Base-by-base conservation (phyloP, 805 yeast genomes). In the Wickerhamiella azymoides region DNA sequence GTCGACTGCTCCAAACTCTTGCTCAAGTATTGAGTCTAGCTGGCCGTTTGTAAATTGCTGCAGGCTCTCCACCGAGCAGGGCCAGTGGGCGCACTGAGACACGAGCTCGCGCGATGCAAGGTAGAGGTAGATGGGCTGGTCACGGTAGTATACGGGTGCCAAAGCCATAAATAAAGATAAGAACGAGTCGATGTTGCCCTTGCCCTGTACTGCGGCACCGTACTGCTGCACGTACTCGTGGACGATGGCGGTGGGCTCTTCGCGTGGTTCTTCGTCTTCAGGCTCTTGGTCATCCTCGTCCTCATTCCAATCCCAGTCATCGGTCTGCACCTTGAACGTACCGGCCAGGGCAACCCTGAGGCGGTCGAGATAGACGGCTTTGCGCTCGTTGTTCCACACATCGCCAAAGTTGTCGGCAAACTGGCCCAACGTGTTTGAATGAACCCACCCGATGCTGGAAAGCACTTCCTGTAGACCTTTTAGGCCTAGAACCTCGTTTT, bases 291-390 rank as follows among this genome's bases (percentile, higher is more conserved):
- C 54, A 10, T 46, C 50, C 3, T 49, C 54, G 8, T 47, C 54
- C 10, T 52, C 54, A 19, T 53, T 45, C 54, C 56, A 52, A 25
- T 52, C 59, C 57, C 57, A 54, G 17, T 45, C 46, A 5, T 39
- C 40, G 13, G 36, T 26, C 9, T 17, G 25, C 1, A 42, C 11
- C 10, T 40, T 36, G 33, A 40, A 18, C 2, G 43, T 43, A 0
- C 46, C 48, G 18, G 26, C 19, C n/a, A 45, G 47, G 2, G 52
- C 6, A 5, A 17, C 19, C 8, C 57, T 45, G 19, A 54, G 42
- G 11, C 39, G 36, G 21, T 25, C 49, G 11, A 50, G 43, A 27
- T 41, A 51, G 10, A 13, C 27, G 3, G 48, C 48, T 8, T 47
- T 47, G 4, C 52, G 47, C 7, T 40, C 27, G 2, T 36, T 21